Evolutionary conservation across 2,329 filamentous ascomycete genomes (phyloP), one percentile per base, ranked within the genome.

Genomic region (Epichloe typhina): DNA sequence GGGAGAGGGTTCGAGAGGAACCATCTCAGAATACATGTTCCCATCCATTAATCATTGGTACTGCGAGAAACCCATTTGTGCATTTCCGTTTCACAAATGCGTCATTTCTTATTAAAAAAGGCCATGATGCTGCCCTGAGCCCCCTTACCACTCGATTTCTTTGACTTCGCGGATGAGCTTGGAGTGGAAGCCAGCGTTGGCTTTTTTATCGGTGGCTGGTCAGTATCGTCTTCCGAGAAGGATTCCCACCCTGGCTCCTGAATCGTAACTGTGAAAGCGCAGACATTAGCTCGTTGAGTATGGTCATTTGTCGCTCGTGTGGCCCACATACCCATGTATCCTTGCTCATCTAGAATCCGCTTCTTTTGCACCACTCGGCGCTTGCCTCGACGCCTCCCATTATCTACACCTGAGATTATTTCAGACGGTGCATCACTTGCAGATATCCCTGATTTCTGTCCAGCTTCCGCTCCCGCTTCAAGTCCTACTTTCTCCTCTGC

Each of bases 181-280:
- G 71, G 67, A 1, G 70, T 71, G 49, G 68, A 56, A 53, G 68
- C 57, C 49, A 67, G 56, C 54, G 80, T 83, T 6, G 71, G 61
- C 61, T 79, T 81, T 81, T 62, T 80, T 80, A 63, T 58, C 1
- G 69, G 60, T 5, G 70, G 66, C 8, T 69, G 64, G 35, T 73
- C 73, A 21, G 82, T 78, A 57, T 95, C 89, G 56, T 95, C 89
- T 64, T 96, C 90, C 0, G 88, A 95, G 69, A 94, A 95, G 0
- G 86, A 91, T 65, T 96, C 90, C 90, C 90, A 96, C 0, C 76
- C 84, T 0, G 78, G 69, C 62, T 95, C 88, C 66, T 94, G 86
- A 57, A 84, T 84, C 2, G 89, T 95, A 35, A 95, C 90, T 93
- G 58, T 39, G 54, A 42, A 51, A 44, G 41, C 2, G n/a, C 9